phyloP scores from a whole-genome alignment of 2,329 filamentous ascomycete species.

The Ophiostoma australiae region DNA sequence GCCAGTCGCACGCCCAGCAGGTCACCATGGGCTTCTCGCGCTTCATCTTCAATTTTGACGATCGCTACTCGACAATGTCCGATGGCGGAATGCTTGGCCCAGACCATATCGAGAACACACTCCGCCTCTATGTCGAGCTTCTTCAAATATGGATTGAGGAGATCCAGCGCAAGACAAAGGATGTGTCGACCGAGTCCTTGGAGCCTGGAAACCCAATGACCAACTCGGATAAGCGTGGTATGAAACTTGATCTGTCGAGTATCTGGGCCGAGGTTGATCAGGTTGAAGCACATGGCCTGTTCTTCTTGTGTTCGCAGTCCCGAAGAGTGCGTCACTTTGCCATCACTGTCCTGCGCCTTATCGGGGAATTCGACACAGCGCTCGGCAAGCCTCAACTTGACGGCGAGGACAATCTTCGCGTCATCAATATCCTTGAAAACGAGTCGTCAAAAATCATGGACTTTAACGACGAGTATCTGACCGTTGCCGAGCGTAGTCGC shows the following conservation, averaged over 20 bases:
- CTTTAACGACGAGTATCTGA: constrained; percentile 85
- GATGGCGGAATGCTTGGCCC: constrained; percentile 94
- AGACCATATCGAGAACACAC: constrained; percentile 88
- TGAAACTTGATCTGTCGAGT: constrained; percentile 78
- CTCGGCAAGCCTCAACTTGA: constrained; percentile 61
- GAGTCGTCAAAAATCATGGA: constrained; percentile 85
- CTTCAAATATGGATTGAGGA: constrained; percentile 97
- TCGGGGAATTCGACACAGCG: constrained; percentile 88
- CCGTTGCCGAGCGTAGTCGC: constrained; percentile 85
- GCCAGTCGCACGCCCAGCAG: constrained; percentile 87
- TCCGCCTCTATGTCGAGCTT: constrained; percentile 88
- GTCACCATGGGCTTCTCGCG: constrained; percentile 94
- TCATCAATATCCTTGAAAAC: constrained; percentile 89
- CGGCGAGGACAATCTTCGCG: constrained; percentile 58
- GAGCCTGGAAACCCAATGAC: constrained; percentile 46
- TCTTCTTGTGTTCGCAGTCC: constrained; percentile 96
- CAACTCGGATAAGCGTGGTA: constrained; percentile 62
- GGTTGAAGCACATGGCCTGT: constrained; percentile 91
- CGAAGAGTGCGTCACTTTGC: constrained; percentile 83
- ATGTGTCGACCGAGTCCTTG: constrained; percentile 56
- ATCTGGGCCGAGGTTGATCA: constrained; percentile 93
- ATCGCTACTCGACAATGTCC: constrained; percentile 94
- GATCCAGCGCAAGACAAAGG: constrained; percentile 78
- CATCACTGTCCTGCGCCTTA: constrained; percentile 83
- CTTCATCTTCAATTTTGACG: constrained; percentile 98